Base-by-base conservation (phyloP, 2,329 filamentous ascomycete genomes). In the Rugonectria rugulosa region DNA sequence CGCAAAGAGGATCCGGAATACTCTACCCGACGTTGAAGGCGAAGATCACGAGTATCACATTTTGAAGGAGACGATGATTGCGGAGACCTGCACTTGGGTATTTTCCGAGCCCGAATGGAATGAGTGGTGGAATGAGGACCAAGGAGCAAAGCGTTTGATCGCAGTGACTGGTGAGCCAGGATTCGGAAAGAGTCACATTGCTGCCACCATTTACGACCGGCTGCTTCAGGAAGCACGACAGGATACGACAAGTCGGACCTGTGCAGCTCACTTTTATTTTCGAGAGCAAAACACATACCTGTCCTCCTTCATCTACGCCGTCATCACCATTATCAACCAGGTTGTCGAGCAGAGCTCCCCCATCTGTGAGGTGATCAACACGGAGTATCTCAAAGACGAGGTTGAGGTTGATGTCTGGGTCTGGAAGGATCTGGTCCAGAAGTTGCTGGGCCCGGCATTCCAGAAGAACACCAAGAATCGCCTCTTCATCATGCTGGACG, bases 261-360 rank as follows among this genome's bases (percentile, higher is more conserved):
- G 65, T 15, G 64, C 68, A 1, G 60, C 69, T 0, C 70, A 75
- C 34, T 77, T 74, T 48, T 75, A 73, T 43, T 75, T 75, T 49
- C 70, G 71, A 1, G 72, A 75, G 34, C 72, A 74, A 14, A 56
- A 67, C 5, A 48, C 62, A 3, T 66, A 64, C 23, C 47, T 69
- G 5, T 62, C 59, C 0, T 57, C 53, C 0, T 59, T 71, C 2
- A 11, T 66, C 3, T 65, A 61, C 14, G 70, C 65, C 1, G 24
- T 75, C 2, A 56, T 67, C 4, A 70, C 64, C 0, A 48, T 69
- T 10, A 60, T 70, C 3, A 64, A 70, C 4, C 73, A 73, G 6
- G 60, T 75, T 3, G 70, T 67, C 0, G 71, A 71, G 15, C 59
- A 66, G 6, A 71, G 69, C 38, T 57, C 56, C 1, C 53, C 56